Conservation (phyloP, 768 basidiomycete genomes). For the Lentinula lateritia region DNA sequence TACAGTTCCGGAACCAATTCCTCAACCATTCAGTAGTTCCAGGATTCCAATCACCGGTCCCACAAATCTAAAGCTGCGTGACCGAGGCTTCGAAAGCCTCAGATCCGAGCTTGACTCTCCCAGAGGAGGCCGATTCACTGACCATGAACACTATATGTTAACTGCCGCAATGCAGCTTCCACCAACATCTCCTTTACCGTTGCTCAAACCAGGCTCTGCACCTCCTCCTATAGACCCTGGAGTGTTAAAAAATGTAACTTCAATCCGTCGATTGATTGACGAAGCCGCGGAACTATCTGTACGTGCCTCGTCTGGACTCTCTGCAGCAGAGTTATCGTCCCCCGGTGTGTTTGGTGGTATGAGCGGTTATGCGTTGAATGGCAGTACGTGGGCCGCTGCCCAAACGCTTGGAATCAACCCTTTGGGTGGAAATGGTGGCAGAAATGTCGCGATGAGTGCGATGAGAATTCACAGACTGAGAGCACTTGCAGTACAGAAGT, state of each 20-base stretch:
- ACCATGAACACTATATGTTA: background rate
- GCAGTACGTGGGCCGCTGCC: constrained; percentile 55
- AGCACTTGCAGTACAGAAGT: constrained; percentile 78
- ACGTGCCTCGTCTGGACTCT: constrained; percentile 80
- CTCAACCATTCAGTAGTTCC: constrained; percentile 8
- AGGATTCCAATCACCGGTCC: constrained; percentile 4
- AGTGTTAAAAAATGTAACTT: constrained; percentile 70
- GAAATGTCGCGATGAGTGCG: constrained; percentile 79
- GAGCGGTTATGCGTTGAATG: constrained; percentile 27
- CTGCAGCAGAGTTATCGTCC: constrained; percentile 66
- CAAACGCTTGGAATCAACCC: constrained; percentile 63
- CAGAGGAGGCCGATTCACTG: constrained; percentile 9
- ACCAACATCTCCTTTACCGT: constrained; percentile 43
- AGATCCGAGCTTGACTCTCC: constrained; percentile 44
- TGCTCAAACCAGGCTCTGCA: constrained; percentile 57
- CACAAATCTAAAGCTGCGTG: constrained; percentile 28
- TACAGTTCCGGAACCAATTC: constrained; percentile 33
- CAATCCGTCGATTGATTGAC: constrained; percentile 79
- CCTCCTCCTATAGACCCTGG: constrained; percentile 86
- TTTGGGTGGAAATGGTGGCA: constrained; percentile 38
- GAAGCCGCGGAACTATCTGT: constrained; percentile 87
- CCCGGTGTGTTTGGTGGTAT: constrained; percentile 17
- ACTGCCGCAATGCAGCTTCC: constrained; percentile 27
- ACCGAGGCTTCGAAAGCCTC: constrained; percentile 40
- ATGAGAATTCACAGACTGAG: constrained; percentile 78